Evolutionary conservation across 2,329 filamentous ascomycete genomes (phyloP), one percentile per base, ranked within the genome.

Genomic region (Zymoseptoria pseudotritici): DNA sequence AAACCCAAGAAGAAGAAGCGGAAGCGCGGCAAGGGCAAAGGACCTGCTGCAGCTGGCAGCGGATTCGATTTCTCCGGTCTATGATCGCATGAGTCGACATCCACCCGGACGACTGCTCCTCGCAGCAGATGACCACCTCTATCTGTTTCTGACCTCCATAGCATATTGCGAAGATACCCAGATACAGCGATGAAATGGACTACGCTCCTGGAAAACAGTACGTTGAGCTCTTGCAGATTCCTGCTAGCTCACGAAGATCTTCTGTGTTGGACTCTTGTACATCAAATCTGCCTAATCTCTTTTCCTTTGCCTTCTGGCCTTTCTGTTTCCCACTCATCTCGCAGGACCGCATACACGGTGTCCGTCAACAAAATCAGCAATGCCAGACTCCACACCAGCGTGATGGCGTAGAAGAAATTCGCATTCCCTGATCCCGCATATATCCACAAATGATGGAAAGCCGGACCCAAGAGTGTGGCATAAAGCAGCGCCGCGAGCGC

Each of bases 351-450:
- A 76, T 95, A 97, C 2, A 96, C 80, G 57, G 91, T 81, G 72
- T 99, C 94, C 10, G 90, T 91, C 6, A 97, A 83, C 29, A 99
- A 78, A 63, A 99, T 81, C 46, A 91, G 92, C 67, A 96, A 82
- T 0, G 91, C 94, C 22, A 99, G 75, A 71, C 91, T 96, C 94
- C 94, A 99, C 0, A 99, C 94, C n/a, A 99, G 78, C 0, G 94
- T 99, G 69, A 99, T 97, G 65, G 94, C 94, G 72, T 99, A 99
- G 78, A 99, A 99, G 78, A 99, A 99, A 74, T 99, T 99, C 61
- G 94, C 94, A 70, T 99, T 99, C 26, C 94, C 94, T 59, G 91
- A 96, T 55, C 94, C 94, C 2, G 94, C 94, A 71, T 97, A 99
- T 60, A 99, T 93, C 94, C 94, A 99, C 4, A 99, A 80, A 72